A percentile compares a stretch with the other conserved stretches of the same genome.
phyloP scores from a whole-genome alignment of 176 grass and related monocot species.

The Aegilops umbellulata region DNA sequence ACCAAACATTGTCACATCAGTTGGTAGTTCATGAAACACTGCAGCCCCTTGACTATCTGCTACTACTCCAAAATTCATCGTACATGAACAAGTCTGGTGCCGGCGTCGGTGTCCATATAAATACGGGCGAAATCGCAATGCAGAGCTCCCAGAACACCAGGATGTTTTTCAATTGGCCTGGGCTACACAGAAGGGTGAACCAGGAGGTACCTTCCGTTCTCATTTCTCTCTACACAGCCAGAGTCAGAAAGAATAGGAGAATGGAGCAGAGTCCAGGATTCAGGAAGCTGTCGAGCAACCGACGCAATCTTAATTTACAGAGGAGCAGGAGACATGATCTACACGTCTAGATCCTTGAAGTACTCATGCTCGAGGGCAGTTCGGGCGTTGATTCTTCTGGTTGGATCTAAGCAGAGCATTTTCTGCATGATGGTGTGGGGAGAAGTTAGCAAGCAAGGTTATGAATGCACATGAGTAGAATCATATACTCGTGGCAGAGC shows the following conservation, averaged over 20 bases:
- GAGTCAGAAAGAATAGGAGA: not conserved
- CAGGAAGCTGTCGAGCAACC: not conserved
- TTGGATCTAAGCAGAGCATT: conserved; percentile 79
- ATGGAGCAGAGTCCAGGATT: not conserved
- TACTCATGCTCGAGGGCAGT: conserved; percentile 67
- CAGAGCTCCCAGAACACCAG: not conserved
- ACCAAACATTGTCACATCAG: not conserved
- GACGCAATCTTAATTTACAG: conserved; percentile 43
- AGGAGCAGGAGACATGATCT: not conserved
- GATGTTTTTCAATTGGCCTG: not conserved
- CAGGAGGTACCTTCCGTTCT: not conserved
- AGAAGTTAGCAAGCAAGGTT: not conserved
- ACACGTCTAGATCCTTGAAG: conserved; percentile 61
- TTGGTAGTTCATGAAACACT: not conserved
- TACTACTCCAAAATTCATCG: conserved; percentile 11
- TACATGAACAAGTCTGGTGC: not conserved
- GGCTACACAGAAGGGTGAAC: not conserved
- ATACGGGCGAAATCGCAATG: not conserved
- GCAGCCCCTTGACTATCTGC: not conserved
- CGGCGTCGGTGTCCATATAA: not conserved
- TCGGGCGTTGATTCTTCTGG: conserved; percentile 60
- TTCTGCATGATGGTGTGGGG: conserved; percentile 33
- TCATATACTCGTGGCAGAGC: not conserved
- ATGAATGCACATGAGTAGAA: not conserved
- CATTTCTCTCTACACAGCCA: conserved; percentile 25